phyloP scores from a whole-genome alignment of 768 basidiomycete species.

The Termitomyces sp. region DNA sequence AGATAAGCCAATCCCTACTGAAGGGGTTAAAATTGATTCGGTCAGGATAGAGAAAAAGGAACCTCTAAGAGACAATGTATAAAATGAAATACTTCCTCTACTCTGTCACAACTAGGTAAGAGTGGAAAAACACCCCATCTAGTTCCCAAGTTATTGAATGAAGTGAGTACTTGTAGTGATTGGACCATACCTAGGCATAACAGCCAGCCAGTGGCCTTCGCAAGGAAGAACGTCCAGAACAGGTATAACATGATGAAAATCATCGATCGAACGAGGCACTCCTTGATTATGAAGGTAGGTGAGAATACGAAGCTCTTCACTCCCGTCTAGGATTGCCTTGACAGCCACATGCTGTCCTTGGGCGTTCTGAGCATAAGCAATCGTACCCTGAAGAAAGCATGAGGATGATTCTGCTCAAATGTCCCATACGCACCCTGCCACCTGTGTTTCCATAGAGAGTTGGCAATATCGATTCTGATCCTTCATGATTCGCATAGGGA shows the following conservation, averaged over 20 bases:
- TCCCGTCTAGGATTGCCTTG: background rate
- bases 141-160: background rate
- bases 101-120: background rate
- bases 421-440: background rate
- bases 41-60: background rate
- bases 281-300: background rate
- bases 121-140: background rate
- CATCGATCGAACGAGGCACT: background rate
- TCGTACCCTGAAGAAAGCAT: background rate
- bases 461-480: background rate
- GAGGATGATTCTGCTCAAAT: background rate
- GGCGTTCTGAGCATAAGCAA: constrained; percentile 10
- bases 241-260: background rate
- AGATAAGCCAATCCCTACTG: constrained; percentile 20
- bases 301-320: background rate
- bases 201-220: background rate
- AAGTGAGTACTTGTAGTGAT: background rate
- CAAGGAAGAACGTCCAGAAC: background rate
- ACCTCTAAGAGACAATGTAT: background rate
- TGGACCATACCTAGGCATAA: background rate
- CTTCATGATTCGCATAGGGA: background rate
- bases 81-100: background rate
- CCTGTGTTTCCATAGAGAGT: background rate
- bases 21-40: too few species aligned
- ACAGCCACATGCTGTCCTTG: background rate